Evolutionary conservation across 2,329 filamentous ascomycete genomes (phyloP).

Genomic region (Allantophomopsis lycopodina): DNA sequence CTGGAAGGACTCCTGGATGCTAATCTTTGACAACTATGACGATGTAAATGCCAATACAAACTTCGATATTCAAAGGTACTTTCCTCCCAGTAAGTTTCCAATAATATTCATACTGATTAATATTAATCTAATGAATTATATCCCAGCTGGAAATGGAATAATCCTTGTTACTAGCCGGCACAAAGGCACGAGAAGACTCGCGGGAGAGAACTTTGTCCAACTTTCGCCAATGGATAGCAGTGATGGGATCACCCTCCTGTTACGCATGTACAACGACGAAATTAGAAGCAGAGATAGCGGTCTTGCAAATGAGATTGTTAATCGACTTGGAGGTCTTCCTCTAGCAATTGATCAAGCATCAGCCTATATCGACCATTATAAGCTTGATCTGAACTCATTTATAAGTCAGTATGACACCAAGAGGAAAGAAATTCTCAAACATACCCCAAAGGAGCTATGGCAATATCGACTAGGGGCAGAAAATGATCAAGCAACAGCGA

Average conservation of each 20-base stretch:
- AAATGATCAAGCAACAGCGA: neutral
- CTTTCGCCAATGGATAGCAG: neutral
- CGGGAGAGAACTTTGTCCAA: neutral
- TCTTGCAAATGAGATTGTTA: neutral
- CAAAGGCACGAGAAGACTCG: too few species aligned
- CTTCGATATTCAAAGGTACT: neutral
- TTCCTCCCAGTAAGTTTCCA: too few species aligned
- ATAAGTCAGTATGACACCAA: neutral
- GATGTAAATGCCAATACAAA: neutral
- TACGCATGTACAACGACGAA: neutral
- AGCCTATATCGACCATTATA: neutral
- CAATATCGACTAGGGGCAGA: neutral
- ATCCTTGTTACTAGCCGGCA: too few species aligned
- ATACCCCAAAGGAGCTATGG: neutral
- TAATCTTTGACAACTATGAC: neutral
- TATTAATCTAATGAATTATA: too few species aligned
- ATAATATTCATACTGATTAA: too few species aligned
- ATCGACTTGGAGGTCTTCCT: neutral
- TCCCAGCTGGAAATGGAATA: too few species aligned
- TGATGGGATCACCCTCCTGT: neutral
- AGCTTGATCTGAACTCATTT: neutral
- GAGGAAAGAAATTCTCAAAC: neutral
- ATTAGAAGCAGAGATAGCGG: neutral
- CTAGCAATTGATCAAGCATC: slow-evolving; percentile 1
- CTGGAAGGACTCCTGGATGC: neutral